phyloP scores from a whole-genome alignment of 1,139 yeast species.

The Yamadazyma dushanensis region DNA sequence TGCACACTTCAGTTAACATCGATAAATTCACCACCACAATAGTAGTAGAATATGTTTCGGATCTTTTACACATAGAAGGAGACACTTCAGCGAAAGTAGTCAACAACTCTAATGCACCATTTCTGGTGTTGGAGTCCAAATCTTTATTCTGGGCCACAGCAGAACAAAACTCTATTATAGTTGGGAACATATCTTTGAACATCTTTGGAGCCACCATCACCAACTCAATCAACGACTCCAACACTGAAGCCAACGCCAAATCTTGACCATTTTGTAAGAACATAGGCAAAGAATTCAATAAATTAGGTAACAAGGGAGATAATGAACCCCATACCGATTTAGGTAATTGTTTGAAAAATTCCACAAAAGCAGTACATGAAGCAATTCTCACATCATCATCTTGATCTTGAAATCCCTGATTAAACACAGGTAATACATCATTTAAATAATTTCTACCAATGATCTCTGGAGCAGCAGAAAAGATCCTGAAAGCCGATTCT shows the following conservation, averaged over 20 bases:
- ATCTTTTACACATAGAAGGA: constrained; percentile 91
- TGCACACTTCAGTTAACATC: constrained; percentile 91
- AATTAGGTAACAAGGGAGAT: constrained; percentile 76
- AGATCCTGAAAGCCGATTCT: constrained; percentile 88
- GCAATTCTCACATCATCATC: constrained; percentile 86
- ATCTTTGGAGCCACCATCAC: constrained; percentile 94
- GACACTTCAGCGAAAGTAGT: constrained; percentile 92
- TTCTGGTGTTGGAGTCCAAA: constrained; percentile 74
- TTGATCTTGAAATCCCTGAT: constrained; percentile 74
- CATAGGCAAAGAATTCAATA: constrained; percentile 84
- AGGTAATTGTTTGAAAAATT: constrained; percentile 81
- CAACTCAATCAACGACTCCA: constrained; percentile 84
- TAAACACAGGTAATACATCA: constrained; percentile 68
- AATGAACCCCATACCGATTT: constrained; percentile 74
- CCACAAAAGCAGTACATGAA: constrained; percentile 89
- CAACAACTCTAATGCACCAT: constrained; percentile 83
- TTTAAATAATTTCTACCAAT: constrained; percentile 59
- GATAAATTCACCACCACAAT: constrained; percentile 74
- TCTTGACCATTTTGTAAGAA: constrained; percentile 79
- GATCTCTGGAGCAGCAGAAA: constrained; percentile 80
- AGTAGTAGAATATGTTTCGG: constrained; percentile 67
- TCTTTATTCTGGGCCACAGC: constrained; percentile 80
- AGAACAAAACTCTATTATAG: constrained; percentile 80
- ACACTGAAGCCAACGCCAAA: constrained; percentile 77
- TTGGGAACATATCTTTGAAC: constrained; percentile 86